These are phyloP conservation scores for Fraxinus ornus DNA, from an alignment of 305 asterid genomes.

Conservation along the genomic window DNA sequence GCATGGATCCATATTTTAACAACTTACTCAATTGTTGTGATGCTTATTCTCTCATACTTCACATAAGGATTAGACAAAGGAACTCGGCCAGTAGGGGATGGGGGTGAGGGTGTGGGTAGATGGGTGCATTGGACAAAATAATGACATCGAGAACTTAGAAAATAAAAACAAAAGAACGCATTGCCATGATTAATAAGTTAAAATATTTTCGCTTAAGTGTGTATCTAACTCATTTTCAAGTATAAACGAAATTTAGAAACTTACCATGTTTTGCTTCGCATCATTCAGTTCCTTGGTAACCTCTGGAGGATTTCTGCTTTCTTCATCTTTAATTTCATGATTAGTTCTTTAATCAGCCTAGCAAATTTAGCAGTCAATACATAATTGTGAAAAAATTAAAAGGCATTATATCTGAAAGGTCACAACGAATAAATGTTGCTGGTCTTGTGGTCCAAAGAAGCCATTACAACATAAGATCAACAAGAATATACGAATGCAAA, in stretches of 20 bases:
- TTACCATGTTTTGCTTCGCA: constrained; percentile 94
- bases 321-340: constrained; percentile 93
- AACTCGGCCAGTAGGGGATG: not conserved
- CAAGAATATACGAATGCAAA: too few relatives aligned
- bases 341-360: constrained; percentile 90
- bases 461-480: not conserved
- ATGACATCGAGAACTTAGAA: not conserved
- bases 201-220: constrained; percentile 8
- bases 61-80: not conserved
- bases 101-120: not conserved
- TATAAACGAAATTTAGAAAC: constrained; percentile 9
- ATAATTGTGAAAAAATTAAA: not conserved
- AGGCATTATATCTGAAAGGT: constrained; percentile 18
- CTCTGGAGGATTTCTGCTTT: constrained; percentile 66
- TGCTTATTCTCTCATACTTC: not conserved
- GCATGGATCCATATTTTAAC: not conserved
- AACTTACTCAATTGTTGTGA: too few relatives aligned
- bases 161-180: not conserved
- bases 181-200: not conserved
- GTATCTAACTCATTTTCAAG: constrained; percentile 7
- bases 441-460: not conserved
- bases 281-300: constrained; percentile 85
- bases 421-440: constrained; percentile 9
- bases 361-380: constrained; percentile 19
- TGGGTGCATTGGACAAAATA: not conserved